Evolutionary conservation across 208 protist genomes (phyloP), one percentile per base, ranked within the genome.

Genomic region (Leishmania lainsoni): DNA sequence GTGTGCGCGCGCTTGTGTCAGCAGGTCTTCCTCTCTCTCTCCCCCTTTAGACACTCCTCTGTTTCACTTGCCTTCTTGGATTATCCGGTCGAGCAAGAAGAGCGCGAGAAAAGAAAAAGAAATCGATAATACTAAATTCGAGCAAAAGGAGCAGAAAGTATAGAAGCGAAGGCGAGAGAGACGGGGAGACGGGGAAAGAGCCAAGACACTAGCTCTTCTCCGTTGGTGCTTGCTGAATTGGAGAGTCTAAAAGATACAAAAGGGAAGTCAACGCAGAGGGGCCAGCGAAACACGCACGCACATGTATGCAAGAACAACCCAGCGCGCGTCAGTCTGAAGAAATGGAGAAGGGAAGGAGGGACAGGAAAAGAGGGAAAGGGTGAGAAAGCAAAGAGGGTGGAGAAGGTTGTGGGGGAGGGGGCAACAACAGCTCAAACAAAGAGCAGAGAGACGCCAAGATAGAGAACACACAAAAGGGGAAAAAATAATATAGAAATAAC

Each of bases 141-240:
- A 81, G 80, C 59, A 54, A 83, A 51, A 76, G 70, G 75, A 71
- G 78, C 72, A 78, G 26, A 9, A 63, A 63, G 58, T 63, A 63
- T 63, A 29, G 5, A n/a, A 63, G 8, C 8, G 26, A 61, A n/a
- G n/a, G 56, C 26, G 22, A 63, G 12, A 10, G 58, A 29, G 1
- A 20, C 58, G 26, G 58, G 14, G 35, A 68, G 54, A 63, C 5
- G 29, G 35, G 35, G 14, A 1, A 26, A 61, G 9, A 77, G 26
- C 42, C 42, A 45, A 45, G 4, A 45, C 42, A 45, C 42, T 45
- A 4, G 42, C 42, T 45, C 26, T 63, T 63, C 9, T 3, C 22
- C 56, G 56, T 63, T 20, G 58, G 5, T 14, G 58, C 58, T 20
- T 29, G 9, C 14, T 63, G 26, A 16, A 20, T 3, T 63, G 8